These are phyloP conservation scores for Salix viminalis DNA, from an alignment of 345 rosid species.

Conservation along the genomic window DNA sequence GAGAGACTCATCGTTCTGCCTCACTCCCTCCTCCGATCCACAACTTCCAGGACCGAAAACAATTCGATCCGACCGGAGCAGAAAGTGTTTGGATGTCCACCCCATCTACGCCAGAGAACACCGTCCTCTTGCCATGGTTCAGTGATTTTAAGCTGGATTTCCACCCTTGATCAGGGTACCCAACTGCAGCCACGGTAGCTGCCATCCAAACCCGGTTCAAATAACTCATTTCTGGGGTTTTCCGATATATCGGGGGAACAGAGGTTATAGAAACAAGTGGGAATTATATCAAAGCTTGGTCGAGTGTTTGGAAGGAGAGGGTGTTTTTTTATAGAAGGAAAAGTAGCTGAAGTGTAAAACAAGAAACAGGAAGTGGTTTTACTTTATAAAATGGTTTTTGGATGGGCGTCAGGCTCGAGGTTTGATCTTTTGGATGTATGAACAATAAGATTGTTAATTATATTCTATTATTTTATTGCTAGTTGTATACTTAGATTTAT, in stretches of 20 bases:
- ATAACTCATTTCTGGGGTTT: slow-evolving; percentile 34
- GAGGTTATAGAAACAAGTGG: background rate
- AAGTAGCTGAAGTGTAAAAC: background rate
- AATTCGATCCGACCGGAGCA: slow-evolving; percentile 37
- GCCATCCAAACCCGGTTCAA: slow-evolving; percentile 72
- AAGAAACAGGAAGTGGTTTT: slow-evolving; percentile 18
- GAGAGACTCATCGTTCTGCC: slow-evolving; percentile 59
- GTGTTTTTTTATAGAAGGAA: slow-evolving; percentile 15
- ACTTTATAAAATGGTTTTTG: background rate
- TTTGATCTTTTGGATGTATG: background rate
- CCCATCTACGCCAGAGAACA: slow-evolving; percentile 26
- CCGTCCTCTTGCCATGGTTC: slow-evolving; percentile 41
- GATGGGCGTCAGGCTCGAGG: background rate
- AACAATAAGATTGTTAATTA: too few species aligned
- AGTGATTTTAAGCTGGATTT: slow-evolving; percentile 45
- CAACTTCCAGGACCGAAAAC: slow-evolving; percentile 23
- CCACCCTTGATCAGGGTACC: slow-evolving; percentile 60
- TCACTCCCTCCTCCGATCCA: slow-evolving; percentile 11
- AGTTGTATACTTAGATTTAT: too few species aligned
- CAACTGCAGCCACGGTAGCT: slow-evolving; percentile 58
- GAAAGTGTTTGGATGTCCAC: slow-evolving; percentile 57
- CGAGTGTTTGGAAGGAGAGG: accelerated
- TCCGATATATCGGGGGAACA: background rate
- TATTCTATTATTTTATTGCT: too few species aligned
- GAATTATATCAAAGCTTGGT: background rate